These are phyloP conservation scores for Sinapis alba DNA, from an alignment of 441 rosid genomes.

Conservation along the genomic window DNA sequence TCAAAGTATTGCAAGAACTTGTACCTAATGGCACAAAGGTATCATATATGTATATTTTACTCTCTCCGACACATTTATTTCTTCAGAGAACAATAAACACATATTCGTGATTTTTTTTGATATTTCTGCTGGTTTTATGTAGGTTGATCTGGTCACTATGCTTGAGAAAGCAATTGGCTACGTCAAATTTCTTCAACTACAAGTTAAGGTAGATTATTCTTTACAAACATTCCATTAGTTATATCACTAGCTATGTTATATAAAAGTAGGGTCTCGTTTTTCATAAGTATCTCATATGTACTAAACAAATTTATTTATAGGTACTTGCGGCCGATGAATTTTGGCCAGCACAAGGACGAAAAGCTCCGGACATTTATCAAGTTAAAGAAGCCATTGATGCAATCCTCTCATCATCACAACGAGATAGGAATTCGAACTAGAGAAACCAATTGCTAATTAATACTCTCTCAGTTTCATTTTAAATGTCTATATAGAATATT, in stretches of 20 bases:
- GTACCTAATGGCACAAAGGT: slow-evolving; percentile 92
- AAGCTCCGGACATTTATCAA: slow-evolving; percentile 85
- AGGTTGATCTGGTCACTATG: slow-evolving; percentile 96
- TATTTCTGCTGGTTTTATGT: slow-evolving; percentile 11
- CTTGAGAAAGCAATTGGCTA: slow-evolving; percentile 85
- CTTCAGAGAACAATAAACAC: neutral
- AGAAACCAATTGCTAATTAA: neutral
- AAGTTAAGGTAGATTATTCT: slow-evolving; percentile 77
- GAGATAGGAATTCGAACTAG: slow-evolving; percentile 53
- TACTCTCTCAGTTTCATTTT: too few relatives aligned
- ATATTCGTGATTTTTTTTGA: neutral
- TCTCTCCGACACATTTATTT: neutral
- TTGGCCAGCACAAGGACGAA: slow-evolving; percentile 91
- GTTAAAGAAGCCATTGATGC: slow-evolving; percentile 96
- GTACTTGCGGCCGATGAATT: slow-evolving; percentile 92
- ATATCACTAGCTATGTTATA: neutral
- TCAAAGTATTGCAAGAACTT: slow-evolving; percentile 78
- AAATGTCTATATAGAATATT: too few relatives aligned
- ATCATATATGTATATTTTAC: neutral
- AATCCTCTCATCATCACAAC: slow-evolving; percentile 52
- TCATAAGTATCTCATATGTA: neutral
- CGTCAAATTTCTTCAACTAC: slow-evolving; percentile 92
- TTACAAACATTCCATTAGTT: slow-evolving; percentile 10
- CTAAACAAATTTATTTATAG: slow-evolving; percentile 28
- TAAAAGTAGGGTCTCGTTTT: neutral